Evolutionary conservation across 768 basidiomycete species (phyloP).

Genomic region (Lactarius quietus): DNA sequence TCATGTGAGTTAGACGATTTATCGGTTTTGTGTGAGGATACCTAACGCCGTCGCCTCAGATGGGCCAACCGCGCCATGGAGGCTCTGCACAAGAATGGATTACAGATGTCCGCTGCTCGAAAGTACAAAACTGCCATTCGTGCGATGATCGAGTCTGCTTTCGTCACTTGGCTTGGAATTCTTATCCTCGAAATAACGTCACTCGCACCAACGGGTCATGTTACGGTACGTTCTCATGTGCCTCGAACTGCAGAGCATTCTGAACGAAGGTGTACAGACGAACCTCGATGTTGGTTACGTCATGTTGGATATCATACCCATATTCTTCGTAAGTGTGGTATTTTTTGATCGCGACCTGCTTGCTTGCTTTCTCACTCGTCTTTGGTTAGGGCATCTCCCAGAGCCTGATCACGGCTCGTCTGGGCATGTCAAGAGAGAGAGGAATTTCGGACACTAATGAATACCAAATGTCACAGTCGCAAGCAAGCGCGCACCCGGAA

Average conservation of each 20-base stretch:
- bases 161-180: conserved; percentile 31
- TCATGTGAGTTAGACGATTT: conserved; percentile 22
- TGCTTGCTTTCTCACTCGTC: no score
- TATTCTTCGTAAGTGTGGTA: conserved; percentile 15
- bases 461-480: no score
- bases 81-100: not conserved
- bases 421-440: conserved; percentile 23
- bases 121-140: conserved; percentile 14
- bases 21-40: not conserved
- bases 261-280: not conserved
- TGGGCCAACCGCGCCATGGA: not conserved
- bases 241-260: not conserved
- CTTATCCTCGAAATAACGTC: conserved; percentile 27
- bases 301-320: conserved; percentile 6
- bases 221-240: conserved; percentile 21
- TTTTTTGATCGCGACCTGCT: no score
- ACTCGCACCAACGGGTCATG: conserved; percentile 26
- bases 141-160: conserved; percentile 29
- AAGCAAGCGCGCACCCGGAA: not conserved
- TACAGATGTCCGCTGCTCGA: no score
- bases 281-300: conserved; percentile 2
- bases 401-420: conserved; percentile 28
- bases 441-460: not conserved
- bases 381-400: conserved; percentile 29
- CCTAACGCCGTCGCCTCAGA: not conserved